These are phyloP conservation scores for Yamadazyma ubonensis DNA, from an alignment of 805 yeast species.

Conservation along the genomic window DNA sequence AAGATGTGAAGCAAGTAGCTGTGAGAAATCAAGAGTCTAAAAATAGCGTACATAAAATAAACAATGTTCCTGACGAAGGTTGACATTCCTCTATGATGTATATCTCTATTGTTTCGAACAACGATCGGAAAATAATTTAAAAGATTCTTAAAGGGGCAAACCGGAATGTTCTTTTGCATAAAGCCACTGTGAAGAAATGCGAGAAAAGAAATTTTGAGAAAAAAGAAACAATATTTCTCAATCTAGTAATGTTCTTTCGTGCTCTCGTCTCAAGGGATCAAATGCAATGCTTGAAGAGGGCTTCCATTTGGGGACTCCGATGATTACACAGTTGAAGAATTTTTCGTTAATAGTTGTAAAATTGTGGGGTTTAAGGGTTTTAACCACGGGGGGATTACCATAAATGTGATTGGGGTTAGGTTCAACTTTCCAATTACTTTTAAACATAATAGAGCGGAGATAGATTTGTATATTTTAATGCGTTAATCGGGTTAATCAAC, in stretches of 20 bases:
- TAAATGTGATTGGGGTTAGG: neutral
- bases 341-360: neutral
- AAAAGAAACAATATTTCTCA: conserved; percentile 6
- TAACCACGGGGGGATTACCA: neutral
- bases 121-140: conserved; percentile 3
- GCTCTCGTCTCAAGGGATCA: conserved; percentile 2
- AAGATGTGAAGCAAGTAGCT: too few relatives aligned
- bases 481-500: too few relatives aligned
- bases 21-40: too few relatives aligned
- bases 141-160: neutral
- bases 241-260: conserved; percentile 2
- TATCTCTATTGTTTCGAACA: neutral
- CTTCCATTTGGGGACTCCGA: neutral
- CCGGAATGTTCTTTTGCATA: conserved; percentile 7
- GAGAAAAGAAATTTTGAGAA: neutral
- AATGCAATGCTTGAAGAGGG: neutral
- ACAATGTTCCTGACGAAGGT: neutral
- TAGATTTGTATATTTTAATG: neutral
- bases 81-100: neutral
- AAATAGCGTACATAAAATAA: neutral
- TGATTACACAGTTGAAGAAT: neutral
- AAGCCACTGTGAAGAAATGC: neutral
- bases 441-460: neutral
- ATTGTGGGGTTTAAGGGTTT: neutral
- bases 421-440: neutral